phyloP scores from a whole-genome alignment of 148 eudicot genomes.

The Dysphania ambrosioides region DNA sequence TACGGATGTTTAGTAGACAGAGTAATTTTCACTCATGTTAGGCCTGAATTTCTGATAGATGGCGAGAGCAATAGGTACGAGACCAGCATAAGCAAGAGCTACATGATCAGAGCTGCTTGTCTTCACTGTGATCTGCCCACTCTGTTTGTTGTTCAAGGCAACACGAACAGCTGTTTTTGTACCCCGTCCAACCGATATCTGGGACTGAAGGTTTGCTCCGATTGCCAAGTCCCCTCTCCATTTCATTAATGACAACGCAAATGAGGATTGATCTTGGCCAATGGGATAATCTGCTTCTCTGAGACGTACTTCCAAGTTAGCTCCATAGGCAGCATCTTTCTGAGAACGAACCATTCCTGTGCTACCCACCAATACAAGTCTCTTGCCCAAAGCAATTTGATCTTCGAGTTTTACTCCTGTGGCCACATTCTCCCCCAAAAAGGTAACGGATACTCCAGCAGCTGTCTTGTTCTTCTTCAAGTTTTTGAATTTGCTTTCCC shows the following conservation, averaged over 20 bases:
- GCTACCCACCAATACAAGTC: slow-evolving; percentile 63
- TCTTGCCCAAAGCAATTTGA: slow-evolving; percentile 61
- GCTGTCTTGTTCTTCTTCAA: slow-evolving; percentile 72
- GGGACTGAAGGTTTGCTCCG: slow-evolving; percentile 61
- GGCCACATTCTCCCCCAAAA: slow-evolving; percentile 79
- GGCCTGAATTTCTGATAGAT: slow-evolving; percentile 68
- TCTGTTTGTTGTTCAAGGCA: slow-evolving; percentile 84
- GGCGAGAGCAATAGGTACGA: slow-evolving; percentile 58
- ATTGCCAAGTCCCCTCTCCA: slow-evolving; percentile 67
- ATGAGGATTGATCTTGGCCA: slow-evolving; percentile 57
- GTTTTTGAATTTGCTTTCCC: slow-evolving; percentile 69
- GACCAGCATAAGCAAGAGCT: slow-evolving; percentile 63
- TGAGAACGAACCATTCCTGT: slow-evolving; percentile 54
- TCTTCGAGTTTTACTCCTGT: slow-evolving; percentile 81
- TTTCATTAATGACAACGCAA: slow-evolving; percentile 49
- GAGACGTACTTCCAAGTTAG: slow-evolving; percentile 55
- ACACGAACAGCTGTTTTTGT: slow-evolving; percentile 80
- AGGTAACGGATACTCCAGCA: slow-evolving; percentile 67
- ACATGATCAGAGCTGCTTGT: slow-evolving; percentile 90
- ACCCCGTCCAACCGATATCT: slow-evolving; percentile 64
- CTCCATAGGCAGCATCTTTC: slow-evolving; percentile 67
- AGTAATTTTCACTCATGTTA: slow-evolving; percentile 52
- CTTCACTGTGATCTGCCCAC: slow-evolving; percentile 78
- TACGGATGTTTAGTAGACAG: slow-evolving; percentile 46
- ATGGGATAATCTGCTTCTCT: slow-evolving; percentile 56